These are phyloP conservation scores for Malassezia equina DNA, from an alignment of 1,284 basidiomycete genomes.

Conservation along the genomic window DNA sequence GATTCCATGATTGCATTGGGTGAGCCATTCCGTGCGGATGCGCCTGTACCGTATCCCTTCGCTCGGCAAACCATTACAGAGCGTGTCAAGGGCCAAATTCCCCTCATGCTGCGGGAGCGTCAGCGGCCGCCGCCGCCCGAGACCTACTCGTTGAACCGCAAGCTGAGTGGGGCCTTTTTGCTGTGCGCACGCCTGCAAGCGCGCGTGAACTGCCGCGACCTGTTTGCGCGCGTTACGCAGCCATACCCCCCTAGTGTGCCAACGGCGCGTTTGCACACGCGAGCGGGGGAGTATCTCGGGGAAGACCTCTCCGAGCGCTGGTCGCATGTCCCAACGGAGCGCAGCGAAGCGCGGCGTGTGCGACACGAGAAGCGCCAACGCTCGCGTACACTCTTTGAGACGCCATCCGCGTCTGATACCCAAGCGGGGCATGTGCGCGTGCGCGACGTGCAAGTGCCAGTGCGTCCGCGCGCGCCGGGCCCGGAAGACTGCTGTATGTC, in stretches of 20 bases:
- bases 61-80: constrained; percentile 60
- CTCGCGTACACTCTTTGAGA: neutral
- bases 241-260: constrained; percentile 10
- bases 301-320: constrained; percentile 3
- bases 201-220: constrained; percentile 60
- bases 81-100: constrained; percentile 69
- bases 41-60: constrained; percentile 60
- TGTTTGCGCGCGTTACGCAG: constrained; percentile 48
- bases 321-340: neutral
- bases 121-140: constrained; percentile 85
- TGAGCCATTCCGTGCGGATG: constrained; percentile 62
- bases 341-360: constrained; percentile 14
- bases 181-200: constrained; percentile 74
- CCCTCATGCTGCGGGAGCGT: constrained; percentile 77
- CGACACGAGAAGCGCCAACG: neutral
- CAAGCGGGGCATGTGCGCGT: constrained; percentile 13
- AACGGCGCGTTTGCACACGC: constrained; percentile 2
- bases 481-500: constrained; percentile 42
- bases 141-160: constrained; percentile 89
- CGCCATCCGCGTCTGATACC: neutral
- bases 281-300: neutral
- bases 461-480: constrained; percentile 38
- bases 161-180: constrained; percentile 85
- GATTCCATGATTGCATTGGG: constrained; percentile 67
- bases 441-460: constrained; percentile 27